Conservation (phyloP, 1,139 yeast genomes). For the Taphrina betulina region DNA sequence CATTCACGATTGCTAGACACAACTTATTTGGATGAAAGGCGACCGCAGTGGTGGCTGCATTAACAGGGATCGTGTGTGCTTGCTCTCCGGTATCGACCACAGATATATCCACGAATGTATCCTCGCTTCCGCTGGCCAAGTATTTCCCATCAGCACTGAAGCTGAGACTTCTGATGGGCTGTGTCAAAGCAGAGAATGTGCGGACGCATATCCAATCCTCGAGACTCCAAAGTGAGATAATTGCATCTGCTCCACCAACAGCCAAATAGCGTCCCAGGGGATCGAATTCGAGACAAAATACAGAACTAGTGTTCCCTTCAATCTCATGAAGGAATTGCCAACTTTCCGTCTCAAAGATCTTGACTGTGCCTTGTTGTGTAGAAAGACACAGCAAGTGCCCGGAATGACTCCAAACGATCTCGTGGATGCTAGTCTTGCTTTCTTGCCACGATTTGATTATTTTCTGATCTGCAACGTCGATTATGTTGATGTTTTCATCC, state of each 20-base stretch:
- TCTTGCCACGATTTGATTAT: constrained; percentile 30
- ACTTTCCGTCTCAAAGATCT: constrained; percentile 28
- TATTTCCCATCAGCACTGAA: constrained; percentile 46
- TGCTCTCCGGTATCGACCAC: constrained; percentile 41
- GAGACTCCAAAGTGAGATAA: constrained; percentile 62
- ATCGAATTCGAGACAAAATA: constrained; percentile 50
- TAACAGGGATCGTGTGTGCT: constrained; percentile 37
- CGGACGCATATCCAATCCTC: constrained; percentile 50
- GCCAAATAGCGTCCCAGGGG: constrained; percentile 58
- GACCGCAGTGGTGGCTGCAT: constrained; percentile 39
- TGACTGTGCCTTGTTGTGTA: constrained; percentile 35
- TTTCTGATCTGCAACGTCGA: constrained; percentile 26
- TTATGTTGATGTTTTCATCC: constrained; percentile 34
- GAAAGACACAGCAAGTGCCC: constrained; percentile 32
- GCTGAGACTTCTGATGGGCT: constrained; percentile 42
- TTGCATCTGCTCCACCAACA: constrained; percentile 70
- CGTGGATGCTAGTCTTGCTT: constrained; percentile 26
- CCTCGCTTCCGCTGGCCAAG: constrained; percentile 44
- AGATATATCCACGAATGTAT: constrained; percentile 43
- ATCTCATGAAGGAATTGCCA: constrained; percentile 31
- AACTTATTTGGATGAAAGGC: constrained; percentile 44
- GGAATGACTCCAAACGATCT: constrained; percentile 34
- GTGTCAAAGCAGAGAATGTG: constrained; percentile 47
- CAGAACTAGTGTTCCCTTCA: constrained; percentile 34
- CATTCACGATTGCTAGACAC: constrained; percentile 41